Base-by-base conservation (phyloP, 2,329 filamentous ascomycete genomes). In the Colletotrichum trifolii region DNA sequence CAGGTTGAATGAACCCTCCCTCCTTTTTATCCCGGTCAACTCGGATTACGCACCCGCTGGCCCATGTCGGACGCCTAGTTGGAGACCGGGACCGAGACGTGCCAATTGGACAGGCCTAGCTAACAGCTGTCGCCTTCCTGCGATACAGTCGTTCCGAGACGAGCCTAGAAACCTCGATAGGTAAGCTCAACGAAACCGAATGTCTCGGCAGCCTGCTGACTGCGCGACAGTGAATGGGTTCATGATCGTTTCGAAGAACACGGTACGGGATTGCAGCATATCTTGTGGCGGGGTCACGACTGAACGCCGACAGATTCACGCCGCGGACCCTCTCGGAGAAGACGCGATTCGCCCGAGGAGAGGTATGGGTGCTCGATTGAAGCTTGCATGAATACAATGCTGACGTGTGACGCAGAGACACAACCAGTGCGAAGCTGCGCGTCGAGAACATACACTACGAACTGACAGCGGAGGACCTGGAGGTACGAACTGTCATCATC, bases 391-490 rank as follows among this genome's bases (percentile, higher is more conserved):
- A 46, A 64, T 67, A 35, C 62, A 68, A 56, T 71, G 69, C 40
- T 59, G 11, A 25, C 13, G 34, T 49, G 10, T 25, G 25, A 25
- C 25, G 39, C 69, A 87, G 87, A 72, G 83, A 86, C 40, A 74
- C 80, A 36, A 79, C 80, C 61, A 89, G 89, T 70, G 83, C 89
- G 49, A 95, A 93, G 78, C 78, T 97, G 69, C 90, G 90, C 69
- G 90, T 97, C 67, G 93, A 96, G 67, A 97, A 97, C 75, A 82
- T 97, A 63, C 94, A 97, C 77, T 97, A 97, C 77, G 94, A 97
- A 66, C 85, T 97, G 68, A 94, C 91, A 11, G 89, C 95, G 76
- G 89, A 90, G 42, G 94, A 97, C 74, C 84, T 97, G 58, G 86
- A 91, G 73, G 93, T 96, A 80, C 61, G 78, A 40, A 43, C 25